Conservation (phyloP, 495 filamentous ascomycete species). For the Neurospora africana region DNA sequence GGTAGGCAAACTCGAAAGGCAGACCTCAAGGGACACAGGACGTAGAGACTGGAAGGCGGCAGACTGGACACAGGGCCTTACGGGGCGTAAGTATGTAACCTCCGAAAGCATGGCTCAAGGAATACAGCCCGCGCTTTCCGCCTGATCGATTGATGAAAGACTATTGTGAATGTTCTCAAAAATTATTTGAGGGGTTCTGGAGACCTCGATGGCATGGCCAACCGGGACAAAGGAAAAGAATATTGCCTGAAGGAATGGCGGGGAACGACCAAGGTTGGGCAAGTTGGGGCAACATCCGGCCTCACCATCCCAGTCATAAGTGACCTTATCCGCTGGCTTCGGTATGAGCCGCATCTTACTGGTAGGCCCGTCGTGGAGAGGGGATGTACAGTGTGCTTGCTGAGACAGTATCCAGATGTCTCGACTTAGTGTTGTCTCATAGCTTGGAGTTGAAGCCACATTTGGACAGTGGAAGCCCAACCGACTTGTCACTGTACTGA, state of each 20-base stretch:
- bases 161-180: not conserved
- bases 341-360: not conserved
- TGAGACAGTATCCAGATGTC: constrained; percentile 7
- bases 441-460: not conserved
- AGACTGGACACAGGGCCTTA: not conserved
- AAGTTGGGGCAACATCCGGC: not conserved
- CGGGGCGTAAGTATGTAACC: not conserved
- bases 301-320: not conserved
- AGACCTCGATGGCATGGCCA: not conserved
- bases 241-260: not conserved
- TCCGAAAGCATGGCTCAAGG: not conserved
- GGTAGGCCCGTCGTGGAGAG: not conserved
- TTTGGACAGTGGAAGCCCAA: not conserved
- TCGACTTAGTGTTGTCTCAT: constrained; percentile 7
- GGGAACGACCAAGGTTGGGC: not conserved
- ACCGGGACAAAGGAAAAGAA: not conserved
- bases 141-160: not conserved
- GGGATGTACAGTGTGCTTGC: constrained; percentile 3
- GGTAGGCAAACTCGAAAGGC: not conserved
- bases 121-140: not conserved
- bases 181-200: not conserved
- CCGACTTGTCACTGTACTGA: not conserved
- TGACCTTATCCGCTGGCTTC: not conserved
- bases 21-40: not conserved
- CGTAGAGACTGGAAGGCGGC: not conserved